Evolutionary conservation across 768 basidiomycete species (phyloP), one percentile per base, ranked within the genome.

Genomic region (Lactarius sp.): DNA sequence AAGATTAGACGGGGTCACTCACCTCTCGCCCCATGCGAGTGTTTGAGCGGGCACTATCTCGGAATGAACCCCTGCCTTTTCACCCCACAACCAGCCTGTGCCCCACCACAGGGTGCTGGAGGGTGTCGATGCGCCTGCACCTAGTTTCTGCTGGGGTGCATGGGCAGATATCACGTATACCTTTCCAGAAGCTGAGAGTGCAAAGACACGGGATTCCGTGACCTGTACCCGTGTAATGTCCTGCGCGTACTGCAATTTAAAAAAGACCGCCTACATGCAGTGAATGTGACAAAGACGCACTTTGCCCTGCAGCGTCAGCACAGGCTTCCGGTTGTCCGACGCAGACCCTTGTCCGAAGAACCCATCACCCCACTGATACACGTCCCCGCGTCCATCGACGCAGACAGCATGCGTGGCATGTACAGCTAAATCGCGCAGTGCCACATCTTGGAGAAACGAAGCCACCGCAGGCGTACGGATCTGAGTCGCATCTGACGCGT

Each of bases 281-380:
- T 3, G 46, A 47, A 20, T n/a, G 20, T 49, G 47, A 20, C 31
- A n/a, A 31, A 20, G 27, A 65, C 77, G 22, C 67, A 86, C 90
- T 78, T 89, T 88, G 62, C 84, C 87, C 60, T 78, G 79, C 52
- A 91, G 71, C 0, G 87, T 87, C 50, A 79, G 73, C 34, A 75
- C 79, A 6, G 87, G 87, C 67, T 6, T 65, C 66, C 37, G 71
- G 62, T 67, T 66, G 66, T 33, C 73, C 61, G 52, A 73, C 56
- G 16, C 61, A 64, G 4, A 73, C 65, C 16, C 66, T 49, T 33
- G 66, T 16, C 78, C 78, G 66, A 79, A 80, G 73, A 85, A 88
- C 0, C 81, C 86, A 47, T 80, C 78, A 0, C 91, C 91, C 91
- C 91, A 94, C 68, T 92, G 90, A 69, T 90, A 88, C 3, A 92